Conservation (phyloP, 805 yeast genomes). For the Saccharomyces paradoxus region DNA sequence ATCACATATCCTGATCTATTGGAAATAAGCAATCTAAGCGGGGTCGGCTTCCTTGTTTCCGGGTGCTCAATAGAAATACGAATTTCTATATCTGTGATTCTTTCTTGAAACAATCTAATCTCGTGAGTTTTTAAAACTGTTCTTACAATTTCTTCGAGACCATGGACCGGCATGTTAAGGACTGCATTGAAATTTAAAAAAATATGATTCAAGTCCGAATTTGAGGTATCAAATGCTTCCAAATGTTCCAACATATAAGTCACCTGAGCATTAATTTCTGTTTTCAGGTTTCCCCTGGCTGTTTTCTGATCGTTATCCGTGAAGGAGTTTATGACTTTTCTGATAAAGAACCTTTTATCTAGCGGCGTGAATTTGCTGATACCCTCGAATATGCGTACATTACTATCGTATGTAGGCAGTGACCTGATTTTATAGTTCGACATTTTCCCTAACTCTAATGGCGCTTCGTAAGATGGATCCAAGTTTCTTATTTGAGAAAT, state of each 20-base stretch:
- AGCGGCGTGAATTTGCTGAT: slow-evolving; percentile 89
- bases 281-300: slow-evolving; percentile 85
- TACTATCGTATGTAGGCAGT: slow-evolving; percentile 90
- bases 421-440: slow-evolving; percentile 93
- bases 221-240: slow-evolving; percentile 88
- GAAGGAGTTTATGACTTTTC: slow-evolving; percentile 96
- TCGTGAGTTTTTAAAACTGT: slow-evolving; percentile 97
- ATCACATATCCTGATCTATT: slow-evolving; percentile 97
- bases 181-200: slow-evolving; percentile 95
- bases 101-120: slow-evolving; percentile 88
- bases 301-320: slow-evolving; percentile 86
- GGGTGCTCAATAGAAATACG: slow-evolving; percentile 93
- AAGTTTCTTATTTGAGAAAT: slow-evolving; percentile 93
- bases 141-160: slow-evolving; percentile 95
- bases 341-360: slow-evolving; percentile 91
- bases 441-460: slow-evolving; percentile 86
- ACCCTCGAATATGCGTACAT: slow-evolving; percentile 95
- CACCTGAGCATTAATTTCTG: slow-evolving; percentile 95
- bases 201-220: slow-evolving; percentile 93
- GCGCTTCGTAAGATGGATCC: slow-evolving; percentile 97
- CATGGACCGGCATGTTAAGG: slow-evolving; percentile 87
- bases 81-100: slow-evolving; percentile 96
- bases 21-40: slow-evolving; percentile 91
- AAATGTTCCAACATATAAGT: slow-evolving; percentile 89
- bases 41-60: slow-evolving; percentile 79